Evolutionary conservation across 106 monocot species (phyloP).

Genomic region (Vanilla planifolia): DNA sequence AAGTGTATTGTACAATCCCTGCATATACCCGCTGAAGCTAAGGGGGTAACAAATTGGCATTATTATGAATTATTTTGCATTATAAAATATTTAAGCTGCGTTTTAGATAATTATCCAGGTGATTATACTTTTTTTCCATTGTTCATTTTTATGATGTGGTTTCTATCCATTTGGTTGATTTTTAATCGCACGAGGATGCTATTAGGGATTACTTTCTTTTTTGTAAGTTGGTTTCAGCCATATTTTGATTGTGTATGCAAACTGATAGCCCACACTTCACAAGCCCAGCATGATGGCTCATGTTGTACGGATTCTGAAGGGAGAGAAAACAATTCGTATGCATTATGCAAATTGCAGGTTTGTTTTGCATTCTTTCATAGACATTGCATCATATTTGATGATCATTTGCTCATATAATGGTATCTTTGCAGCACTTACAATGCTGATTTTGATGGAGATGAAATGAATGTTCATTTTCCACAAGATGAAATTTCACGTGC

Average conservation of each 20-base stretch:
- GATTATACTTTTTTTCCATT: no score
- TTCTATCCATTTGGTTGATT: no score
- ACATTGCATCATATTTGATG: not conserved
- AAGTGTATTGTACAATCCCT: no score
- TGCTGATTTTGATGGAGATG: slow-evolving; percentile 99
- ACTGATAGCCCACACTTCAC: slow-evolving; percentile 86
- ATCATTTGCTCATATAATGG: not conserved
- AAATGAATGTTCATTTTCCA: slow-evolving; percentile 97
- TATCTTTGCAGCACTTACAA: slow-evolving; percentile 71
- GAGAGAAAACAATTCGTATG: slow-evolving; percentile 91
- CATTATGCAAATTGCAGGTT: slow-evolving; percentile 99
- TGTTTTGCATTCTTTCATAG: not conserved
- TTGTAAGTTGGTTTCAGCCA: not conserved
- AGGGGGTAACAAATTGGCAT: no score
- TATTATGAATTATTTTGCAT: no score
- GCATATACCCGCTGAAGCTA: no score
- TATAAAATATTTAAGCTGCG: no score
- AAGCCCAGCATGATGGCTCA: slow-evolving; percentile 99
- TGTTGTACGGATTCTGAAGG: slow-evolving; percentile 76
- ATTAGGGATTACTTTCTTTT: no score
- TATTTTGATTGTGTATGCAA: not conserved
- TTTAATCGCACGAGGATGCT: no score
- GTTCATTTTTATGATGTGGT: no score
- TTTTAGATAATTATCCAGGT: no score
- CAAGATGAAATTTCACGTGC: slow-evolving; percentile 98